A percentile compares a stretch with the other conserved stretches of the same genome.
phyloP scores from a whole-genome alignment of 345 rosid species.

The Corchorus olitorius region DNA sequence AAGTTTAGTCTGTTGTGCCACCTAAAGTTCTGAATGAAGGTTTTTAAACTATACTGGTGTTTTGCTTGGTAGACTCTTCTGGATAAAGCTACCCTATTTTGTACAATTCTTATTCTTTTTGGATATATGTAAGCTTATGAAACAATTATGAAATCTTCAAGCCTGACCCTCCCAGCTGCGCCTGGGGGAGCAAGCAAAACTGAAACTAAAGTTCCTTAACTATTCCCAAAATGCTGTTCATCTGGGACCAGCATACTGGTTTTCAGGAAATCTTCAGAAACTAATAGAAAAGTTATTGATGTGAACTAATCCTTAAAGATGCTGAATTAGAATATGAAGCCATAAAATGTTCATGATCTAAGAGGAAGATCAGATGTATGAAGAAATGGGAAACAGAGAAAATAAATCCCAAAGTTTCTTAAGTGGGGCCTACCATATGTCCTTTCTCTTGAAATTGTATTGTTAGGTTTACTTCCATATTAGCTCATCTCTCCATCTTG shows the following conservation, averaged over 20 bases:
- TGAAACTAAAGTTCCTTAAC: neutral
- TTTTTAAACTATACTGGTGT: too few species aligned
- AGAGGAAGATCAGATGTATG: too few species aligned
- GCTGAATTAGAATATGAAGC: too few species aligned
- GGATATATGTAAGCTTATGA: neutral
- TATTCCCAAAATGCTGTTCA: neutral
- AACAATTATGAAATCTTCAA: neutral
- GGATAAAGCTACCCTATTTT: too few species aligned
- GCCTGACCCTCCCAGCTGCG: too few species aligned
- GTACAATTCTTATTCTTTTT: neutral
- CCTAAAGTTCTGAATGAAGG: too few species aligned
- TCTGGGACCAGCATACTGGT: conserved; percentile 3
- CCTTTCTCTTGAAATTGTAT: neutral
- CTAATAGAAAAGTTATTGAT: neutral
- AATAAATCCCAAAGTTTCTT: neutral
- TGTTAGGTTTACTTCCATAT: neutral
- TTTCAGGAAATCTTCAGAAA: neutral
- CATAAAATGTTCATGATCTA: too few species aligned
- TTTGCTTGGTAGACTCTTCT: too few species aligned
- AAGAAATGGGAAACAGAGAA: conserved; percentile 1
- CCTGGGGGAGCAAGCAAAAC: neutral
- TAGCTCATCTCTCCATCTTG: neutral
- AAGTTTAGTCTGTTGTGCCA: neutral
- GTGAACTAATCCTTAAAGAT: neutral
- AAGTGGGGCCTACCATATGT: neutral